phyloP scores from a whole-genome alignment of 192 early-diverging fungal species.

The Coemansia sp. region DNA sequence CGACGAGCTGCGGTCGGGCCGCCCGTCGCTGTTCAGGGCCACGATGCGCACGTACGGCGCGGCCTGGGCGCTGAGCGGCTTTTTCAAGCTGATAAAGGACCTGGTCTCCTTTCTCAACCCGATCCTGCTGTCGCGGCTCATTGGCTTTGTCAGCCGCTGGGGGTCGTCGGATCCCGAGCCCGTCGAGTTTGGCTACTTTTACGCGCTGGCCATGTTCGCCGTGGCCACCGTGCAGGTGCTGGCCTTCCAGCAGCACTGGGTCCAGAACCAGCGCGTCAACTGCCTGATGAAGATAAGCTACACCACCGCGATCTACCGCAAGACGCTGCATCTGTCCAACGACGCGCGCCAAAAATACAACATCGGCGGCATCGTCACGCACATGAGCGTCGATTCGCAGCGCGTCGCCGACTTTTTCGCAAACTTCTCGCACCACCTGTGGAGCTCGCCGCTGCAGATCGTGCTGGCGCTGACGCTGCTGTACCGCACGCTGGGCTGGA shows the following conservation, averaged over 20 bases:
- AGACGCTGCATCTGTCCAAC: slow-evolving; percentile 81
- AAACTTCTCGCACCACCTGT: slow-evolving; percentile 75
- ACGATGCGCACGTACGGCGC: slow-evolving; percentile 65
- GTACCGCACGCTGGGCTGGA: slow-evolving; percentile 77
- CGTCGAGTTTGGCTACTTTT: slow-evolving; percentile 72
- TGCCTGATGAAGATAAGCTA: slow-evolving; percentile 76
- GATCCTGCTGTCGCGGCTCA: slow-evolving; percentile 71
- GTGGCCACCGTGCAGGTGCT: slow-evolving; percentile 78
- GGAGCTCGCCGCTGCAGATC: slow-evolving; percentile 85
- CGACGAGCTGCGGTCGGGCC: slow-evolving; percentile 58
- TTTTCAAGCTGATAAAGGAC: slow-evolving; percentile 83
- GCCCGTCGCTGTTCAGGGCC: slow-evolving; percentile 72
- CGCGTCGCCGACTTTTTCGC: slow-evolving; percentile 63
- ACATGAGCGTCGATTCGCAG: slow-evolving; percentile 76
- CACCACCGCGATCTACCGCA: slow-evolving; percentile 87
- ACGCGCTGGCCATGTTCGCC: slow-evolving; percentile 79
- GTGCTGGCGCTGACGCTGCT: slow-evolving; percentile 73
- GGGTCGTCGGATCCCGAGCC: slow-evolving; percentile 58
- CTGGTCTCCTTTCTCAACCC: slow-evolving; percentile 83
- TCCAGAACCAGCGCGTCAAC: slow-evolving; percentile 76
- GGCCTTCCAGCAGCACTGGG: slow-evolving; percentile 91
- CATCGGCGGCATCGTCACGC: slow-evolving; percentile 73
- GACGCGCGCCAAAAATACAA: slow-evolving; percentile 79
- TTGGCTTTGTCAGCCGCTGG: slow-evolving; percentile 65
- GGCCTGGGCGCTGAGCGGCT: slow-evolving; percentile 65